phyloP scores from a whole-genome alignment of 164 flowering plant species.

The Brasenia schreberi region DNA sequence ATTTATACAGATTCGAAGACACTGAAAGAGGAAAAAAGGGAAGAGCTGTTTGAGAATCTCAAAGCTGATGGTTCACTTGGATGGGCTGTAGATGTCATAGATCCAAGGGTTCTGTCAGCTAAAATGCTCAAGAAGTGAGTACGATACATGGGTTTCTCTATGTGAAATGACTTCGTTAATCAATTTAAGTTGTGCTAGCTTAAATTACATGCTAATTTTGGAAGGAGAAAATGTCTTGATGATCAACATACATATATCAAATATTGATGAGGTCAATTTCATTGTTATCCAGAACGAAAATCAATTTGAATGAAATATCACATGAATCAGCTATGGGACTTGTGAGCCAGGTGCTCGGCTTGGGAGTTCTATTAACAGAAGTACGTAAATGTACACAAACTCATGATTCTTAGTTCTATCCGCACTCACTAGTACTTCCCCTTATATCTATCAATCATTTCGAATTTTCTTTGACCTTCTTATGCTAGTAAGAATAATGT shows the following conservation, averaged over 20 bases:
- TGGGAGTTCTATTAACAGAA: conserved; percentile 86
- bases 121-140: conserved; percentile 84
- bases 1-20: conserved; percentile 72
- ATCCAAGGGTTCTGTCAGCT: conserved; percentile 85
- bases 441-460: not conserved
- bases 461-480: not conserved
- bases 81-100: conserved; percentile 91
- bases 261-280: not conserved
- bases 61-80: conserved; percentile 67
- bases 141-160: not conserved
- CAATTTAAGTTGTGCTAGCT: not conserved
- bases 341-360: conserved; percentile 39
- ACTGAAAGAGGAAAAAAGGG: conserved; percentile 89
- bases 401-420: not conserved
- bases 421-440: not conserved
- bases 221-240: not conserved
- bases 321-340: conserved; percentile 93
- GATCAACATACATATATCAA: not conserved
- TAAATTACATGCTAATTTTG: too few relatives aligned
- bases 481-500: not conserved
- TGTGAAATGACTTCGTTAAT: not conserved
- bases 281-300: conserved; percentile 44
- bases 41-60: conserved; percentile 69
- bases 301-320: conserved; percentile 84
- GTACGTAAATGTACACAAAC: conserved; percentile 17